A percentile compares a stretch with the other conserved stretches of the same genome.
Evolutionary conservation across 192 early-diverging fungal genomes (phyloP).

Genomic region (Gaertneriomyces semiglobifer): DNA sequence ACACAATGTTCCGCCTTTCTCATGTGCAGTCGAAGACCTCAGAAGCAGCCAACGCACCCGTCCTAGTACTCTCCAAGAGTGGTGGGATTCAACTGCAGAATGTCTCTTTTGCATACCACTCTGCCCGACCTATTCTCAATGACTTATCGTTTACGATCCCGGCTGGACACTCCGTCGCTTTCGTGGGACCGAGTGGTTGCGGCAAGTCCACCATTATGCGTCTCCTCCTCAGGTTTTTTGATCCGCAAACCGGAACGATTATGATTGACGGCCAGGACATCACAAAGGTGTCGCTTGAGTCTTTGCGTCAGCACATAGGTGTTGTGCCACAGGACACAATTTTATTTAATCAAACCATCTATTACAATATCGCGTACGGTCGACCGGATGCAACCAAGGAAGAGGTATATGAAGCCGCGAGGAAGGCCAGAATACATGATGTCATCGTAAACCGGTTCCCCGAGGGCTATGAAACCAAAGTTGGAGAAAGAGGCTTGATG

Average conservation of each 20-base stretch:
- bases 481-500: slow-evolving; percentile 83
- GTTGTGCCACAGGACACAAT: slow-evolving; percentile 92
- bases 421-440: slow-evolving; percentile 72
- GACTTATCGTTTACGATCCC: slow-evolving; percentile 79
- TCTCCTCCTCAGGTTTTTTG: slow-evolving; percentile 92
- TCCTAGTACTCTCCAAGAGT: slow-evolving; percentile 32
- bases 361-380: slow-evolving; percentile 92
- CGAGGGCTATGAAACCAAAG: slow-evolving; percentile 77
- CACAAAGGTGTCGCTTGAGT: slow-evolving; percentile 70
- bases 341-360: slow-evolving; percentile 90
- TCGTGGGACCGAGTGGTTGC: slow-evolving; percentile 92
- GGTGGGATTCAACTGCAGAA: slow-evolving; percentile 84
- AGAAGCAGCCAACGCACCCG: slow-evolving; percentile 29
- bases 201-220: slow-evolving; percentile 71
- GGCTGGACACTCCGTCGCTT: slow-evolving; percentile 78
- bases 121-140: slow-evolving; percentile 55
- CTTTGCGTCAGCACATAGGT: slow-evolving; percentile 73
- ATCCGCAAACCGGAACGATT: slow-evolving; percentile 75
- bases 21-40: slow-evolving; percentile 49
- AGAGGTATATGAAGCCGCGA: slow-evolving; percentile 71
- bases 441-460: slow-evolving; percentile 68
- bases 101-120: slow-evolving; percentile 85
- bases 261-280: slow-evolving; percentile 84
- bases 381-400: slow-evolving; percentile 46
- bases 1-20: slow-evolving; percentile 87